Conservation (phyloP, 345 rosid species). For the Hibiscus tridactylites region DNA sequence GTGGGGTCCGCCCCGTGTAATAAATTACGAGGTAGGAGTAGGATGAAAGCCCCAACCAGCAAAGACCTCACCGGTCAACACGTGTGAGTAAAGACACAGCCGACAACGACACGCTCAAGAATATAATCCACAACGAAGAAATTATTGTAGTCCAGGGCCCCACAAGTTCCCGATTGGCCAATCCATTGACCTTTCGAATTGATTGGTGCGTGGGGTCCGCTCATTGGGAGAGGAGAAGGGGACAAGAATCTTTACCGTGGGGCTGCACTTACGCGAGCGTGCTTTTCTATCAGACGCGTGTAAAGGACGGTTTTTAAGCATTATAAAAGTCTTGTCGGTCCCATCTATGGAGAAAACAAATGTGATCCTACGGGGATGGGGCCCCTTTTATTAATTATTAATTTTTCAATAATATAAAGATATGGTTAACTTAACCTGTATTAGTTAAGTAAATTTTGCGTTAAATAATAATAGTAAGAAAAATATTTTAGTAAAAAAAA, state of each 20-base stretch:
- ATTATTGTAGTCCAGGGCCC: slow-evolving; percentile 13
- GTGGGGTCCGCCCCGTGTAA: neutral
- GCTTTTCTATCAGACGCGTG: slow-evolving; percentile 10
- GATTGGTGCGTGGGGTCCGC: slow-evolving; percentile 14
- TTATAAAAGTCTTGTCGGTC: neutral
- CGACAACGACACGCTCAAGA: slow-evolving; percentile 3
- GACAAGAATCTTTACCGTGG: slow-evolving; percentile 15
- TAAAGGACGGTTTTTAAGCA: neutral
- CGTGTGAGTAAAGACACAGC: neutral
- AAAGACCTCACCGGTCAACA: neutral
- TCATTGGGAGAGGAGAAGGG: no score
- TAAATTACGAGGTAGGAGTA: slow-evolving; percentile 1
- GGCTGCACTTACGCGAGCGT: slow-evolving; percentile 4
- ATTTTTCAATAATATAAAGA: no score
- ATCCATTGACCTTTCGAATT: slow-evolving; percentile 14
- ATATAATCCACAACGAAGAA: slow-evolving; percentile 9
- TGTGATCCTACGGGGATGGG: neutral
- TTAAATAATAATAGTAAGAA: no score
- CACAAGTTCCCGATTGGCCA: slow-evolving; percentile 12
- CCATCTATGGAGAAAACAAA: neutral
- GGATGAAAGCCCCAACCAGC: slow-evolving; percentile 1
- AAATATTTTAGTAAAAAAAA: no score
- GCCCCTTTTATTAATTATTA: neutral
- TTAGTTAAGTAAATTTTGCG: no score
- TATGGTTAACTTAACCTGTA: no score